phyloP scores from a whole-genome alignment of 1,284 basidiomycete species.

The Fomitopsis palustris region DNA sequence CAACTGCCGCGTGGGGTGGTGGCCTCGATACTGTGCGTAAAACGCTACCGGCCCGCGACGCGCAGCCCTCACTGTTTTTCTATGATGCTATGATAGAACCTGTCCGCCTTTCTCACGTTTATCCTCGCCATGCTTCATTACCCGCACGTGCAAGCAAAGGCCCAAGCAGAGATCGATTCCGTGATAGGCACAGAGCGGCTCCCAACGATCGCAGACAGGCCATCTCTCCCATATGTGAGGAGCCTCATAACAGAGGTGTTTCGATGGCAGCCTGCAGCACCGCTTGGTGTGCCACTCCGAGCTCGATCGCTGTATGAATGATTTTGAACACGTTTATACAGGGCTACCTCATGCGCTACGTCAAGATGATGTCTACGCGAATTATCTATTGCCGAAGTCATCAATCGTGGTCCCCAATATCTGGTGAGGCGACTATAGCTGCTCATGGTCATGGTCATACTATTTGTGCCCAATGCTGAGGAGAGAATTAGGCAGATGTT shows the following conservation, averaged over 20 bases:
- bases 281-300: slow-evolving; percentile 15
- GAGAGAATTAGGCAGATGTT: slow-evolving; percentile 22
- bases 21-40: slow-evolving; percentile 27
- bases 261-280: slow-evolving; percentile 27
- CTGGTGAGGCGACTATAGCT: slow-evolving; percentile 9
- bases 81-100: too few relatives aligned
- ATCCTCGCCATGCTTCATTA: slow-evolving; percentile 28
- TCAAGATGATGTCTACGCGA: slow-evolving; percentile 26
- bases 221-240: slow-evolving; percentile 27
- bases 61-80: not conserved
- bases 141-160: slow-evolving; percentile 28
- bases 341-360: slow-evolving; percentile 24
- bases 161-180: slow-evolving; percentile 29
- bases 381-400: slow-evolving; percentile 26
- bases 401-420: slow-evolving; percentile 24
- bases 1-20: slow-evolving; percentile 9
- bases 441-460: not conserved
- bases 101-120: slow-evolving; percentile 26
- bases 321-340: not conserved
- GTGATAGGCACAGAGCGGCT: slow-evolving; percentile 27
- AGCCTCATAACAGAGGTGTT: slow-evolving; percentile 28
- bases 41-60: not conserved
- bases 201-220: slow-evolving; percentile 27
- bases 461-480: not conserved
- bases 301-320: not conserved